Base-by-base conservation (phyloP, 1,139 yeast species). In the Blastobotrys serpentis region DNA sequence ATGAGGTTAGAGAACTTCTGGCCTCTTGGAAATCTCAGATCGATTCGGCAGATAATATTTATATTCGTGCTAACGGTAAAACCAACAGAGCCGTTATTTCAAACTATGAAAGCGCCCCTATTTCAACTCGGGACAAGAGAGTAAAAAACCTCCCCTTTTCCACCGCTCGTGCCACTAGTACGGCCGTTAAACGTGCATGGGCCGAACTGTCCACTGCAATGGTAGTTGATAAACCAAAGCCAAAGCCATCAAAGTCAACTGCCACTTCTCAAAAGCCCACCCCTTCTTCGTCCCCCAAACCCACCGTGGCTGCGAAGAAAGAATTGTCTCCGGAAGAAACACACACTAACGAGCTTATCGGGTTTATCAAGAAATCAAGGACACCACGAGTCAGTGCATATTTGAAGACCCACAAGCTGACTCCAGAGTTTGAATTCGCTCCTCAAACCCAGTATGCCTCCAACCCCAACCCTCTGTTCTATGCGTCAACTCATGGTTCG, bases 131-230 rank as follows among this genome's bases (percentile, higher is more conserved):
- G 8, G 73, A 50, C 43, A 41, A 49, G 3, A 53, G 66, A 32
- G 70, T 73, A 2, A 71, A 71, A 42, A 69, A 74, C 5, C 80
- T 92, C 63, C 98, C 98, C 1, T 88, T 92, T 67, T 84, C 96
- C 0, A 92, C 98, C 0, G 79, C 81, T 49, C 76, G 97, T 57
- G 96, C 98, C 0, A 90, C 97, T 0, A 76, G 86, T 0, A 71
- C 81, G 2, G 98, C 90, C 63, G 69, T 94, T 57, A 86, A 82
- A 61, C 76, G 83, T 43, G 88, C 95, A 0, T 92, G 98, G 98
- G 75, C 79, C 22, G 83, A 84, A 56, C 71, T 92, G 50, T 73
- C 90, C 0, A 81, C 85, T 56, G 69, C 86, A 55, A 70, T 73
- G 39, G 63, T 79, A 1, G 69, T 78, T 10, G 78, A 79, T n/a